Percentiles rank a stretch among this genome's conserved stretches.
Conservation (phyloP, 306 rosid genomes). For the Prunus kanzakura region DNA sequence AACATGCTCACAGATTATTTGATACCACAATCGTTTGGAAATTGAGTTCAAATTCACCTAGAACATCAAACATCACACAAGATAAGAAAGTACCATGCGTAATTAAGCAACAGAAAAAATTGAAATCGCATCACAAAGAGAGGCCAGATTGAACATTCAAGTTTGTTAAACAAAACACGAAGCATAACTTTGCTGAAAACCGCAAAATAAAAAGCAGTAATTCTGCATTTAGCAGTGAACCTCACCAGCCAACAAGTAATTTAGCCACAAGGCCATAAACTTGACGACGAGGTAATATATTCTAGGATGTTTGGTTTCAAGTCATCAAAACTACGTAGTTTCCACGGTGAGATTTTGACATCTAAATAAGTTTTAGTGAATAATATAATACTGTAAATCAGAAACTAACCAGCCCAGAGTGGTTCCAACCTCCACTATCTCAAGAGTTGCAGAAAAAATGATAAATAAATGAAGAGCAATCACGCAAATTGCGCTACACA, state of each 20-base stretch:
- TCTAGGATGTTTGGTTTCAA: background rate
- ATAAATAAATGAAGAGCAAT: background rate
- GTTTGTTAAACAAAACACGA: too few relatives aligned
- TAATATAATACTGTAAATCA: background rate
- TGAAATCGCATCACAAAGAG: background rate
- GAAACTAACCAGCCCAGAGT: background rate
- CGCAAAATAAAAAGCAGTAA: too few relatives aligned
- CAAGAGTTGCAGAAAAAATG: background rate
- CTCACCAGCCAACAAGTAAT: background rate
- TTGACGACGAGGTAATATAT: background rate
- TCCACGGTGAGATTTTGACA: background rate
- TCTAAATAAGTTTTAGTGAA: background rate
- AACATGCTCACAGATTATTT: slow-evolving; percentile 23
- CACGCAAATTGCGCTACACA: background rate
- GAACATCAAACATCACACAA: background rate
- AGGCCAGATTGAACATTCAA: too few relatives aligned
- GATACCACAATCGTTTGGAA: background rate
- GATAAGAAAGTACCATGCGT: too few relatives aligned
- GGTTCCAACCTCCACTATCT: background rate
- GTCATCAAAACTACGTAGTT: background rate
- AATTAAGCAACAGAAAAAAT: background rate
- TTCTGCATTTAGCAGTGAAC: background rate
- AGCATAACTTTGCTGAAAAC: too few relatives aligned
- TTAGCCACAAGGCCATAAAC: background rate
- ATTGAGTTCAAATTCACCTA: slow-evolving; percentile 5